Percentiles rank a stretch among this genome's conserved stretches.
These are phyloP conservation scores for Flammula alnicola DNA, from an alignment of 1,284 basidiomycete species.

Conservation along the genomic window DNA sequence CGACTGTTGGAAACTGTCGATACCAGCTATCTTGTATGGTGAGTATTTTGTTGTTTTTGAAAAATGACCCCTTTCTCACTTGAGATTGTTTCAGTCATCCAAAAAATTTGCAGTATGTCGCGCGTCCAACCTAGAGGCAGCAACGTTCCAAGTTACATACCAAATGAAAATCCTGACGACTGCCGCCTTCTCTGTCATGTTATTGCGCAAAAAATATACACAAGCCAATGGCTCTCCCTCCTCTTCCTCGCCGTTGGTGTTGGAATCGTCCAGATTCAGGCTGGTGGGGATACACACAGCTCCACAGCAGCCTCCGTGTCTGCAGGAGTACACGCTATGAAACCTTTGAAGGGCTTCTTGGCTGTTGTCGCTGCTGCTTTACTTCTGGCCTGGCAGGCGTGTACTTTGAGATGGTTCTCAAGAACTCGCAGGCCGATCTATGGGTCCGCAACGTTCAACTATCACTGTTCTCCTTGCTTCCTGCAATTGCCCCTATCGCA, in stretches of 20 bases:
- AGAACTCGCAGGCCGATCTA: constrained; percentile 86
- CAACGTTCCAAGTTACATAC: constrained; percentile 95
- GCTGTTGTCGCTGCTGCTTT: constrained; percentile 94
- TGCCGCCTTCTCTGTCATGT: constrained; percentile 89
- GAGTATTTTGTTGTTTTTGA: constrained; percentile 3
- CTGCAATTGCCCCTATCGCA: constrained; percentile 84
- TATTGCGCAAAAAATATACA: constrained; percentile 83
- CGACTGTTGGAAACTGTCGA: constrained; percentile 34
- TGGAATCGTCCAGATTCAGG: constrained; percentile 91
- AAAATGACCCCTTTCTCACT: background rate
- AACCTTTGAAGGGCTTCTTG: constrained; percentile 79
- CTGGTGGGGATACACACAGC: constrained; percentile 39
- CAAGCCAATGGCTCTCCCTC: constrained; percentile 84
- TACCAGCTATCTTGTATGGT: constrained; percentile 90
- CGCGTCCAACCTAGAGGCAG: constrained; percentile 92
- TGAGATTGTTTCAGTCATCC: constrained; percentile 67
- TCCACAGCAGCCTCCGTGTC: constrained; percentile 33
- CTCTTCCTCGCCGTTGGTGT: constrained; percentile 90
- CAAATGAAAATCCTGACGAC: constrained; percentile 99
- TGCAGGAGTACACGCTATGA: constrained; percentile 59
- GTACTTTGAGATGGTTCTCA: constrained; percentile 98
- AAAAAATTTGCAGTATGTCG: constrained; percentile 97
- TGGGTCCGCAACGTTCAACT: constrained; percentile 98
- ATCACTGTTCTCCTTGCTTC: constrained; percentile 90
- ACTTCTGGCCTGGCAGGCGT: constrained; percentile 98